phyloP scores from a whole-genome alignment of 495 filamentous ascomycete genomes.

The Clavariopsis aquatica region DNA sequence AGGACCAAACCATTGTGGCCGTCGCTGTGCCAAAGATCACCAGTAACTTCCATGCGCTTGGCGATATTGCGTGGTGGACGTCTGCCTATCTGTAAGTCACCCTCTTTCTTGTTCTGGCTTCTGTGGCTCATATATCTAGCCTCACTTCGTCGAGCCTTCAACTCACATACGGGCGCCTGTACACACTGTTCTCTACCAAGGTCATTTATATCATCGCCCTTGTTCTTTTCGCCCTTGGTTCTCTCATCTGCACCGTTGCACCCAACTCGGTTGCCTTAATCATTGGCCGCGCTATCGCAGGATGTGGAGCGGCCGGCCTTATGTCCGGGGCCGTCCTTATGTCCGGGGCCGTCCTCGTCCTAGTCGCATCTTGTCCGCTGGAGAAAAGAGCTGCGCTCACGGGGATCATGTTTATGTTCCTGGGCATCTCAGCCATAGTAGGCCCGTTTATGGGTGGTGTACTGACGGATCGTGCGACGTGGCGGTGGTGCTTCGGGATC shows the following conservation, averaged over 20 bases:
- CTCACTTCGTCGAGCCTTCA: conserved; percentile 57
- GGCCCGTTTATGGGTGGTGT: conserved; percentile 71
- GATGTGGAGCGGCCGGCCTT: conserved; percentile 31
- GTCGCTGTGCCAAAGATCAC: conserved; percentile 48
- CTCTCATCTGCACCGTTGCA: conserved; percentile 50
- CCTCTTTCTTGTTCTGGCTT: background rate
- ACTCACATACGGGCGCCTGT: conserved; percentile 55
- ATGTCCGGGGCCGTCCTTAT: conserved; percentile 21
- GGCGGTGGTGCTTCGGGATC: conserved; percentile 73
- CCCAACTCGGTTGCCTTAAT: conserved; percentile 51
- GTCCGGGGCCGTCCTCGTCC: conserved; percentile 14
- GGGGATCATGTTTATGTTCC: conserved; percentile 74
- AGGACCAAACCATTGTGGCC: conserved; percentile 39
- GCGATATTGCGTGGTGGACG: conserved; percentile 58
- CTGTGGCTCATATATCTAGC: background rate
- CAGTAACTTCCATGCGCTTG: conserved; percentile 47
- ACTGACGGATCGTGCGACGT: conserved; percentile 61
- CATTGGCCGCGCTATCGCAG: conserved; percentile 51
- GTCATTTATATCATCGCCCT: conserved; percentile 31
- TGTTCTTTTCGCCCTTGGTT: conserved; percentile 50
- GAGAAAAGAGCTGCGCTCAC: conserved; percentile 9
- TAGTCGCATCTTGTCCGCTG: conserved; percentile 14
- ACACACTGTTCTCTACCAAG: conserved; percentile 44
- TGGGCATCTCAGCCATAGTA: conserved; percentile 64
- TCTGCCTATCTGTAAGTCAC: conserved; percentile 51